Evolutionary conservation across 129 eudicot genomes (phyloP), one percentile per base, ranked within the genome.

Genomic region (Centella asiatica): DNA sequence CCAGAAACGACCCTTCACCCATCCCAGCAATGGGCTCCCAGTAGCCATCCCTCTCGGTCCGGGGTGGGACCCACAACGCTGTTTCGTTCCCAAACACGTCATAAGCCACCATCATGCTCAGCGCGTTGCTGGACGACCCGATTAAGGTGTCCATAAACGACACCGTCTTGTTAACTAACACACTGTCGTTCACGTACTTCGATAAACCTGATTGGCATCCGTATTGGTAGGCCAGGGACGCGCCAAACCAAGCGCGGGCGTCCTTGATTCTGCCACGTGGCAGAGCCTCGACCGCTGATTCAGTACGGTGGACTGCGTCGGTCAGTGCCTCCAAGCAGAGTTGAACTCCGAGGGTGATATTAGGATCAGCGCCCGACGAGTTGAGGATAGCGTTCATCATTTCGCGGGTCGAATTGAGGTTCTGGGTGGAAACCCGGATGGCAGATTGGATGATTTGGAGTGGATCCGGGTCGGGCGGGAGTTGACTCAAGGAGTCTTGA

Each of bases 1-100:
- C 70, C n/a, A 62, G n/a, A n/a, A n/a, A n/a, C 23, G 66, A 57
- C 34, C 69, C 70, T 0, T 9, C 36, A 6, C 57, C 64, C 5
- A 76, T 70, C 14, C 60, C 63, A 0, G 65, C 76, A 13, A 50
- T 71, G 6, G 69, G 54, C 40, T 79, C 96, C 96, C 94, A 88
- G 51, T 84, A 81, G 59, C 89, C 87, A 23, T 81, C 81, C 40
- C 96, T 67, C 74, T 84, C 96, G 2, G 96, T 88, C 75, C 19
- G 65, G 34, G 87, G 79, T 54, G 69, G 70, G 57, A 44, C 78
- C 89, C 96, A 85, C 50, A 72, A 66, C 72, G 42, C 69, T 49
- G 77, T 69, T 15, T 81, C 56, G 22, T 70, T 66, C 0, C 94
- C 86, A 1, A 14, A 77, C 15, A 76, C 40, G 32, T 81, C 96